phyloP scores from a whole-genome alignment of 2,329 filamentous ascomycete genomes.

The Orbilia ellipsospora region DNA sequence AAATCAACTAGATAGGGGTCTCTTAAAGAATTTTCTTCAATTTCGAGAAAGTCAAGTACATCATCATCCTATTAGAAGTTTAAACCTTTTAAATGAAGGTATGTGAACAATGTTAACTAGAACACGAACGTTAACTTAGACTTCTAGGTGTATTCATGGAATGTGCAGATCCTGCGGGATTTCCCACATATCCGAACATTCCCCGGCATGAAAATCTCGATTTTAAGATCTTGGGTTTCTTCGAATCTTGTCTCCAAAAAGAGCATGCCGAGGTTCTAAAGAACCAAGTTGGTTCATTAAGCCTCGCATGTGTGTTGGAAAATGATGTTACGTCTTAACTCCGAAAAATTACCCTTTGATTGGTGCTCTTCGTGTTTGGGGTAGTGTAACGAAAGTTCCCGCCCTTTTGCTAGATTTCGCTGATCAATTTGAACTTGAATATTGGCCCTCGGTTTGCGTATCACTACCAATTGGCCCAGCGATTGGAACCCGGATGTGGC shows the following conservation, averaged over 20 bases:
- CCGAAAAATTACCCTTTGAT: slow-evolving; percentile 2
- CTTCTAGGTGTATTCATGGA: slow-evolving; percentile 7
- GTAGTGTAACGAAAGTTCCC: too few species aligned
- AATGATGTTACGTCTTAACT: slow-evolving; percentile 41
- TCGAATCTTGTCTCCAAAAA: not conserved
- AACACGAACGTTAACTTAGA: slow-evolving; percentile 19
- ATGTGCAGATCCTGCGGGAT: slow-evolving; percentile 37
- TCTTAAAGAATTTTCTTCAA: too few species aligned
- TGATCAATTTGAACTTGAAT: too few species aligned
- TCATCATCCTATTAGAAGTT: not conserved
- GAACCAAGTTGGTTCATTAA: too few species aligned
- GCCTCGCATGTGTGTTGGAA: slow-evolving; percentile 37
- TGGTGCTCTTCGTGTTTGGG: too few species aligned
- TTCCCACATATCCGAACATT: slow-evolving; percentile 7
- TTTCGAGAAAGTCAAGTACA: too few species aligned
- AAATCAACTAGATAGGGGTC: too few species aligned
- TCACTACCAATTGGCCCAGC: too few species aligned
- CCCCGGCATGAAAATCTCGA: too few species aligned
- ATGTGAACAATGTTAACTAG: slow-evolving; percentile 1
- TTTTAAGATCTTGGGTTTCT: not conserved
- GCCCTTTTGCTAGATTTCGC: too few species aligned
- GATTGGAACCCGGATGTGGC: too few species aligned
- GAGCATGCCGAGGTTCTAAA: not conserved
- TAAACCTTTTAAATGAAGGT: not conserved
- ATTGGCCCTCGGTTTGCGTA: too few species aligned